Evolutionary conservation across 2,329 filamentous ascomycete species (phyloP).

Genomic region (Tolypocladium pustulatum): DNA sequence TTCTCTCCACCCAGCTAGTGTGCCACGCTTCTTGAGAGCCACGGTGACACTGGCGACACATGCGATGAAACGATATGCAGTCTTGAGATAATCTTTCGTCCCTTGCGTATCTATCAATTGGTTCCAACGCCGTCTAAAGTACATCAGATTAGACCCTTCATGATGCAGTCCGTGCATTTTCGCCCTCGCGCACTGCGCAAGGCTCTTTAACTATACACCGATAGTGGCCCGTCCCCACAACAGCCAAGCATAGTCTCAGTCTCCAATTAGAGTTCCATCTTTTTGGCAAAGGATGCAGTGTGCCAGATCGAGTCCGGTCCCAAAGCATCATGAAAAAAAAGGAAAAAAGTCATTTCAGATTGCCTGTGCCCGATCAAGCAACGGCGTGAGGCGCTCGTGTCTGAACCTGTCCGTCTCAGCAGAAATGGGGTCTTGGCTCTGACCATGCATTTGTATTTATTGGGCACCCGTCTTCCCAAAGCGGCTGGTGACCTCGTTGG

Average conservation of each 20-base stretch:
- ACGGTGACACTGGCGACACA: neutral
- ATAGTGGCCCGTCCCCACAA: slow-evolving; percentile 10
- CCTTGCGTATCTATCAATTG: neutral
- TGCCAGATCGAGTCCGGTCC: slow-evolving; percentile 12
- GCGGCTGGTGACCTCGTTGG: slow-evolving; percentile 37
- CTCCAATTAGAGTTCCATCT: slow-evolving; percentile 4
- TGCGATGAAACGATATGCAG: neutral
- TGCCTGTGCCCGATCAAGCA: slow-evolving; percentile 18
- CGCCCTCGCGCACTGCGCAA: slow-evolving; percentile 24
- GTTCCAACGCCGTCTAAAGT: slow-evolving; percentile 27
- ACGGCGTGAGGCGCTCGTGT: slow-evolving; percentile 9
- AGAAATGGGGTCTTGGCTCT: neutral
- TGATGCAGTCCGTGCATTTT: slow-evolving; percentile 23
- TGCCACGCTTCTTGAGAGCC: neutral
- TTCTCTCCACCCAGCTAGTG: neutral
- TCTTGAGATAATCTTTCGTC: neutral
- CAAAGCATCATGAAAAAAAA: slow-evolving; percentile 7
- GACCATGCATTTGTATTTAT: slow-evolving; percentile 1
- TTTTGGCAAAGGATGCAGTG: slow-evolving; percentile 12
- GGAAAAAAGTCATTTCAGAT: slow-evolving; percentile 14
- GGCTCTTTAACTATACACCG: slow-evolving; percentile 27
- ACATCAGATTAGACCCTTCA: slow-evolving; percentile 28
- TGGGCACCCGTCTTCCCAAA: slow-evolving; percentile 27
- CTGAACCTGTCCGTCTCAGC: neutral
- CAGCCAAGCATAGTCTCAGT: slow-evolving; percentile 17